Evolutionary conservation across 495 filamentous ascomycete species (phyloP).

Genomic region (Podospora fimiseda): DNA sequence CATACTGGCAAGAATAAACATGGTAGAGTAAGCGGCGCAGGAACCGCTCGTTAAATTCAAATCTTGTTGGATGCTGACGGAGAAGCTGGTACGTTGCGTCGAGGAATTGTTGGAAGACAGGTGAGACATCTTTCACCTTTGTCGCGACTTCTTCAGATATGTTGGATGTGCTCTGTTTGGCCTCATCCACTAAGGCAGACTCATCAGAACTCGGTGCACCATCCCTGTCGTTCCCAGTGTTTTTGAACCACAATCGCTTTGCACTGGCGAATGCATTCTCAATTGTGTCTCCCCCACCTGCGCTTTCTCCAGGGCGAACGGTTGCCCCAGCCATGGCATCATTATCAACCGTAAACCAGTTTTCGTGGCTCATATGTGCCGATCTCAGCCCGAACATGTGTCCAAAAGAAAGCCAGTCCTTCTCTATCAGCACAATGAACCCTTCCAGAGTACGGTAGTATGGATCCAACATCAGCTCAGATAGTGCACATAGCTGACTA

Average conservation of each 20-base stretch:
- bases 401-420: slow-evolving; percentile 96
- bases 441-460: slow-evolving; percentile 94
- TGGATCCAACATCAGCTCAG: slow-evolving; percentile 90
- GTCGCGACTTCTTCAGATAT: slow-evolving; percentile 40
- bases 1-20: slow-evolving; percentile 92
- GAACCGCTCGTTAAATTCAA: slow-evolving; percentile 97
- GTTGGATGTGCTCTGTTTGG: slow-evolving; percentile 17
- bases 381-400: slow-evolving; percentile 93
- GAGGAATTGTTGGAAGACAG: slow-evolving; percentile 97
- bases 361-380: slow-evolving; percentile 79
- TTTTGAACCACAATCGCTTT: slow-evolving; percentile 81
- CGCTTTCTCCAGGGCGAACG: slow-evolving; percentile 48
- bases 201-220: slow-evolving; percentile 52
- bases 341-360: slow-evolving; percentile 89
- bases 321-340: slow-evolving; percentile 50
- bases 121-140: slow-evolving; percentile 77
- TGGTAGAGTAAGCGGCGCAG: slow-evolving; percentile 87
- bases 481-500: slow-evolving; percentile 87
- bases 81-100: slow-evolving; percentile 91
- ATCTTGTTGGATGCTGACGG: slow-evolving; percentile 78
- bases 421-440: slow-evolving; percentile 92
- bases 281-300: slow-evolving; percentile 64
- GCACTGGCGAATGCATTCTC: slow-evolving; percentile 84
- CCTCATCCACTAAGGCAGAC: slow-evolving; percentile 43
- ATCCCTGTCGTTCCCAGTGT: slow-evolving; percentile 61